Evolutionary conservation across 306 rosid genomes (phyloP).

Genomic region (Trichosanthes cucumerina): DNA sequence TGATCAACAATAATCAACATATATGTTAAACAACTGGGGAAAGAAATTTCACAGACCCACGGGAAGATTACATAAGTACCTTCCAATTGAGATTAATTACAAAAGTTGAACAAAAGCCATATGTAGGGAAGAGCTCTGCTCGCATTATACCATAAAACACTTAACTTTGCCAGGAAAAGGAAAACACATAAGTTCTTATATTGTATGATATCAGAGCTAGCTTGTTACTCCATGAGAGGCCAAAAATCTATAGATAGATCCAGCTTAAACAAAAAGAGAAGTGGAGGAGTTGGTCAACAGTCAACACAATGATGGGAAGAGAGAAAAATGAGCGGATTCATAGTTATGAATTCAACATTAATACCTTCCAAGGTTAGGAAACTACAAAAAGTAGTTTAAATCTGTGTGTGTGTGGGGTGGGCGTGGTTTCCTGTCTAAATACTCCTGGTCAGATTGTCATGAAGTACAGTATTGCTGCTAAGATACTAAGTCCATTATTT

Average conservation of each 20-base stretch:
- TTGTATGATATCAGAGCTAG: not conserved
- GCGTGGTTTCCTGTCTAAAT: not conserved
- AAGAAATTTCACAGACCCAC: not conserved
- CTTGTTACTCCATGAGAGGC: not conserved
- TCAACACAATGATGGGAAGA: not conserved
- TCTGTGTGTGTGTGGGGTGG: not conserved
- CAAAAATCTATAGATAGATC: not conserved
- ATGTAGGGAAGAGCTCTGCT: not conserved
- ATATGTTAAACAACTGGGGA: not conserved
- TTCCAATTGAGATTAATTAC: not conserved
- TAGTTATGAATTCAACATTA: not conserved
- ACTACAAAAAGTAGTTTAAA: not conserved
- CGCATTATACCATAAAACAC: not conserved
- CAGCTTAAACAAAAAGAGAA: not conserved
- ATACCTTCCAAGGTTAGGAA: not conserved
- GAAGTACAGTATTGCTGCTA: not conserved
- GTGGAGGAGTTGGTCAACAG: not conserved
- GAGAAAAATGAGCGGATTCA: not conserved
- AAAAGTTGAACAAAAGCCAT: not conserved
- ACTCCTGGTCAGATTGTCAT: not conserved
- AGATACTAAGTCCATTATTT: not conserved
- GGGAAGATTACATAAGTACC: not conserved
- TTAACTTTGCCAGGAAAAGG: not conserved
- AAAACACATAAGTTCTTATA: not conserved
- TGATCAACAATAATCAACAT: not conserved